Conservation (phyloP, 177 flowering plant species). For the Tripterygium wilfordii region DNA sequence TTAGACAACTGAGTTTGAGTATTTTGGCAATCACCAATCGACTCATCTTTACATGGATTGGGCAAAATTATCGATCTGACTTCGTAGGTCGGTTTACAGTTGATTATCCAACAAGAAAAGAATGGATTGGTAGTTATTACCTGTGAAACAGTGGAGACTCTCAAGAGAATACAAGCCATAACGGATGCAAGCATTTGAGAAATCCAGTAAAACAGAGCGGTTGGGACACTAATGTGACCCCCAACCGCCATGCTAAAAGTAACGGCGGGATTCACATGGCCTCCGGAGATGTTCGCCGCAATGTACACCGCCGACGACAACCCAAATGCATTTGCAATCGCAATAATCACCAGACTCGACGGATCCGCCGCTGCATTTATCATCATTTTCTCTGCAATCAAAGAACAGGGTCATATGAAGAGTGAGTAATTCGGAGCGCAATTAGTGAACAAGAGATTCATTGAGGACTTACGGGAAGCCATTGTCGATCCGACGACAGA, state of each 20-base stretch:
- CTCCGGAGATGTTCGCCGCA: constrained; percentile 58
- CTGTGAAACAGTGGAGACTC: constrained; percentile 43
- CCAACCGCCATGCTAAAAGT: constrained; percentile 77
- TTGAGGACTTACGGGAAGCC: constrained; percentile 43
- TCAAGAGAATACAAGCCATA: constrained; percentile 61
- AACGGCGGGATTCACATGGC: constrained; percentile 87
- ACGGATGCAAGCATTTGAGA: constrained; percentile 64
- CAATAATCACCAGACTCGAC: constrained; percentile 40
- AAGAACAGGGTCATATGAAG: background rate
- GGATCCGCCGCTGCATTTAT: constrained; percentile 38
- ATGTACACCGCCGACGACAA: constrained; percentile 54
- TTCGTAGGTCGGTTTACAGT: background rate
- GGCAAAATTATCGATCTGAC: background rate
- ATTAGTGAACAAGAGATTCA: background rate
- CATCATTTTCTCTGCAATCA: constrained; percentile 32
- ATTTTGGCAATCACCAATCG: no score
- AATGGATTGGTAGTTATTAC: no score
- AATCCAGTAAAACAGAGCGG: constrained; percentile 68
- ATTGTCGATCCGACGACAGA: constrained; percentile 46
- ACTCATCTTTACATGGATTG: no score
- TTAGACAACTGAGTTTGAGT: no score
- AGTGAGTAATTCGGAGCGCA: background rate
- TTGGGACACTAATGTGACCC: constrained; percentile 60
- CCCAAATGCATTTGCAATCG: constrained; percentile 60
- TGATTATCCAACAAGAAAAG: no score